Conservation (phyloP, 305 asterid species). For the Caryopteris hybrid region DNA sequence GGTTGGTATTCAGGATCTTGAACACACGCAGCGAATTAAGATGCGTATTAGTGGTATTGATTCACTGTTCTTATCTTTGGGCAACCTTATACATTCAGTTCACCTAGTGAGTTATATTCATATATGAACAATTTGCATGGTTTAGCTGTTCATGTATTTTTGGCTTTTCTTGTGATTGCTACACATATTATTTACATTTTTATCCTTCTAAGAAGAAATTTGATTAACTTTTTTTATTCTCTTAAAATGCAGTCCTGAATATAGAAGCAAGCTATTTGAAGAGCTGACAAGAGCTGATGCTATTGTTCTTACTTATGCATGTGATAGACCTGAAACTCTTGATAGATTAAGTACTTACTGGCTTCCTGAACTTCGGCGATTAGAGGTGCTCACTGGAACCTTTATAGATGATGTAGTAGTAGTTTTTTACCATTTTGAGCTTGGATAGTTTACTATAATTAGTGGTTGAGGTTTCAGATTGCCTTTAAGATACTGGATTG, state of each 20-base stretch:
- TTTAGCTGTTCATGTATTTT: conserved; percentile 6
- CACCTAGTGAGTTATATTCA: background rate
- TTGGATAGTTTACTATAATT: background rate
- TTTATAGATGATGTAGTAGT: conserved; percentile 10
- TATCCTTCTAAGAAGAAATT: background rate
- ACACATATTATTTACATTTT: background rate
- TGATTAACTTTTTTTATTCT: background rate
- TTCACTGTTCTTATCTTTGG: background rate
- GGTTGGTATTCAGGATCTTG: background rate
- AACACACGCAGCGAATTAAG: background rate
- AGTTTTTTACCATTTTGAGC: conserved; percentile 8
- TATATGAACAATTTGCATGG: background rate
- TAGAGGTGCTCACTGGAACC: conserved; percentile 58
- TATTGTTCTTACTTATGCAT: conserved; percentile 86
- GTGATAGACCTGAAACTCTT: conserved; percentile 85
- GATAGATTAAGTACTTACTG: conserved; percentile 87
- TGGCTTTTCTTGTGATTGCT: background rate
- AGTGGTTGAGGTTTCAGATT: conserved; percentile 6
- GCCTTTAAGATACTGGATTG: background rate
- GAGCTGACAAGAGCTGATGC: conserved; percentile 88
- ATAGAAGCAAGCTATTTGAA: conserved; percentile 68
- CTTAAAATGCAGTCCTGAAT: conserved; percentile 55
- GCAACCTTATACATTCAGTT: background rate
- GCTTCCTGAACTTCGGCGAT: conserved; percentile 93
- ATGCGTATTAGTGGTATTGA: background rate